Evolutionary conservation across 2,329 filamentous ascomycete genomes (phyloP), one percentile per base, ranked within the genome.

Genomic region (Pseudopyricularia javanii): DNA sequence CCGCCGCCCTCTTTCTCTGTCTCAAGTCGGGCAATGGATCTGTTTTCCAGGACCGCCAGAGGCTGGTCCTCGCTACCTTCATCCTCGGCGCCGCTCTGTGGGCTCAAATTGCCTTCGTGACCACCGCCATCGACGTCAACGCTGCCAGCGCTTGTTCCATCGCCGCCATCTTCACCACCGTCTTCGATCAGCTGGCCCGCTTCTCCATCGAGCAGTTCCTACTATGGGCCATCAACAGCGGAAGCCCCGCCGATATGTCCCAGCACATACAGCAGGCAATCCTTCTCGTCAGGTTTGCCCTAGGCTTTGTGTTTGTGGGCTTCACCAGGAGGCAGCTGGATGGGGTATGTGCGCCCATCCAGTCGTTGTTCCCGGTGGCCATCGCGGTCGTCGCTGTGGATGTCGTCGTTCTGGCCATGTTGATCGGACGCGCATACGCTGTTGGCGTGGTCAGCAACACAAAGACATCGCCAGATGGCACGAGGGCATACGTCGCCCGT

Each of bases 61-160:
- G 78, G 78, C 78, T 82, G 77, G 77, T 73, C 76, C 78, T 82
- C 76, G 66, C 74, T 61, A 64, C 68, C 58, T 80, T 80, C 62
- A 70, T 80, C 60, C 56, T 71, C 26, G 68, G 71, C 54, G 69
- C 75, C 30, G 70, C 71, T 57, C 66, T 78, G 49, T 82, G 79
- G 79, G 76, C 76, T 48, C 64, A 75, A 40, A 62, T 70, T 56
- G 72, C 71, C 54, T 81, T 82, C 56, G 64, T 74, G 53, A 65
- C 74, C 28, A 73, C 74, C 24, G 61, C 77, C 52, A 68, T 79
- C 62, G 65, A 73, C 56, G 61, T 69, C 33, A 63, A 62, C 32
- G 70, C 72, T 32, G 55, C 65, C 17, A 63, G 68, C 15, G 66
- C 68, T 12, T 83, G 79, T 60, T 76, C 80, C 61, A 62, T 76